Conservation (phyloP, 2,329 filamentous ascomycete species). For the Elsinoe batatas region DNA sequence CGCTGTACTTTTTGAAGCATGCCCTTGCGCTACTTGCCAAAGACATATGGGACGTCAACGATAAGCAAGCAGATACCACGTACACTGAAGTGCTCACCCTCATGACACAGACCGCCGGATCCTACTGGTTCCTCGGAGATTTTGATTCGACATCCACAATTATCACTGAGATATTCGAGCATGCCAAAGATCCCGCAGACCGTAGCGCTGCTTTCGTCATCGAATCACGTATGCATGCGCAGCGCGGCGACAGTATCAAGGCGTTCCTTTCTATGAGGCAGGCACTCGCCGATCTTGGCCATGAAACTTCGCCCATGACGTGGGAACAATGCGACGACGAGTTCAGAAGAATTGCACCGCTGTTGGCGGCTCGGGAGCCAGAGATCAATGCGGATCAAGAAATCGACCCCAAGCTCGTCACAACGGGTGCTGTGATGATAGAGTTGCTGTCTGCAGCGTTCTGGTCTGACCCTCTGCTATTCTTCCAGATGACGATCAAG, state of each 20-base stretch:
- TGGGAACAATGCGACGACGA: slow-evolving; percentile 69
- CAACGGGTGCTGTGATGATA: slow-evolving; percentile 58
- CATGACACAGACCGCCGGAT: slow-evolving; percentile 70
- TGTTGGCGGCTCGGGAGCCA: slow-evolving; percentile 38
- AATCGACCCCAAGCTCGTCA: slow-evolving; percentile 46
- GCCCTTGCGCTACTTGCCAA: slow-evolving; percentile 72
- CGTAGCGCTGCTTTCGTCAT: slow-evolving; percentile 78
- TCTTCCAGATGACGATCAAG: slow-evolving; percentile 59
- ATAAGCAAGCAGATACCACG: slow-evolving; percentile 55
- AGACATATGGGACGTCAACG: slow-evolving; percentile 59
- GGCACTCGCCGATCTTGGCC: slow-evolving; percentile 59
- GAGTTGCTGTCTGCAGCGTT: slow-evolving; percentile 62
- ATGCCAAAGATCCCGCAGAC: slow-evolving; percentile 63
- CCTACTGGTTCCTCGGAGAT: slow-evolving; percentile 68
- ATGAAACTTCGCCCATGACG: slow-evolving; percentile 54
- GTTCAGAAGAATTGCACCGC: slow-evolving; percentile 44
- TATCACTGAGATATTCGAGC: slow-evolving; percentile 58
- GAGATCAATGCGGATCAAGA: slow-evolving; percentile 28
- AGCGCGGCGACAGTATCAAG: slow-evolving; percentile 59
- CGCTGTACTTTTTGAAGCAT: slow-evolving; percentile 68
- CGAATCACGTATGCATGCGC: slow-evolving; percentile 66
- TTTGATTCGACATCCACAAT: slow-evolving; percentile 56
- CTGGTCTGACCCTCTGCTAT: slow-evolving; percentile 63
- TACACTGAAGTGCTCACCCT: slow-evolving; percentile 81
- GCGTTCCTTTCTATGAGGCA: slow-evolving; percentile 62